Evolutionary conservation across 805 yeast species (phyloP).

Genomic region (Schizosaccharomyces octosporus): DNA sequence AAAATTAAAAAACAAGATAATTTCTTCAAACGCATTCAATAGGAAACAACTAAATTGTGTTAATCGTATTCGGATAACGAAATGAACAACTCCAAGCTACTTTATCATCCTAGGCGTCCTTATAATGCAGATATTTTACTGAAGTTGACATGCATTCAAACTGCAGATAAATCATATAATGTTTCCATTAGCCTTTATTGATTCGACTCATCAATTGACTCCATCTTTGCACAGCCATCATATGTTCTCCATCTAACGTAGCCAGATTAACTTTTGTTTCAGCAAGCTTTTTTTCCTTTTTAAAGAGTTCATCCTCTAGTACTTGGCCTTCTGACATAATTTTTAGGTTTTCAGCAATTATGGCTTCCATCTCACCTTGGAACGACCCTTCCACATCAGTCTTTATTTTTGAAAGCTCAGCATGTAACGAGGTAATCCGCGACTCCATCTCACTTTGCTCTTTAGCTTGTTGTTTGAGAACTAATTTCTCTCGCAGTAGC

Average conservation of each 20-base stretch:
- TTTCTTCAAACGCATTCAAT: too few relatives aligned
- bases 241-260: neutral
- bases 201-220: neutral
- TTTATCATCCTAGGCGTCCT: too few relatives aligned
- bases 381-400: conserved; percentile 11
- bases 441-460: conserved; percentile 38
- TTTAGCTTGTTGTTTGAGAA: conserved; percentile 47
- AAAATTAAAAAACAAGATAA: too few relatives aligned
- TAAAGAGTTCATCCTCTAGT: conserved; percentile 21
- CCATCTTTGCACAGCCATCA: neutral
- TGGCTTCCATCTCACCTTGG: conserved; percentile 26
- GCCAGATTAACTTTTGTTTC: neutral
- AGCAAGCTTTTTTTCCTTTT: neutral
- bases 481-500: conserved; percentile 56
- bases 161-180: neutral
- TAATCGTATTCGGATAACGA: too few relatives aligned
- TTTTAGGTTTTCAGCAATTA: conserved; percentile 36
- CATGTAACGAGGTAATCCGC: conserved; percentile 24
- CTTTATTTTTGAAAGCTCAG: conserved; percentile 7
- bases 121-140: neutral
- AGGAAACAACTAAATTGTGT: too few relatives aligned
- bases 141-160: neutral
- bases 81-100: too few relatives aligned
- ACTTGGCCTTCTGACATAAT: conserved; percentile 39
- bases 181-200: neutral